Conservation (phyloP, 176 grass and related monocot genomes). For the Bothriochloa decipiens region DNA sequence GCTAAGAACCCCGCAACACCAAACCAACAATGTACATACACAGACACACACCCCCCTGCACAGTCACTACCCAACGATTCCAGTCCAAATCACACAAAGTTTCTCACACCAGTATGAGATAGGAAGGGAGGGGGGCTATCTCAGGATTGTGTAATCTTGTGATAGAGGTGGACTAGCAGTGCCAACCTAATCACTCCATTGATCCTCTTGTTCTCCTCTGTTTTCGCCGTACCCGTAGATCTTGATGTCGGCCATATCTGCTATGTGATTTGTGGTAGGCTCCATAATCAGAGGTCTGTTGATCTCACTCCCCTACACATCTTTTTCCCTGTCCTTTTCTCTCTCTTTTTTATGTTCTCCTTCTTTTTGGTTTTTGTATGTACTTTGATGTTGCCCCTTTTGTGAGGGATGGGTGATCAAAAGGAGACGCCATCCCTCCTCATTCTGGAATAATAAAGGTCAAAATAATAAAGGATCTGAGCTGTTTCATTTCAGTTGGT, state of each 20-base stretch:
- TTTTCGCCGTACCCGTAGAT: background rate
- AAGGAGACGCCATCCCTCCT: constrained; percentile 34
- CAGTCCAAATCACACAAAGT: background rate
- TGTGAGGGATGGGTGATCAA: constrained; percentile 31
- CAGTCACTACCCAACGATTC: constrained; percentile 4
- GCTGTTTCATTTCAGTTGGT: background rate
- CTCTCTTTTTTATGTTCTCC: too few species aligned
- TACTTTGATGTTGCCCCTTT: constrained; percentile 26
- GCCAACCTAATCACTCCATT: constrained; percentile 5
- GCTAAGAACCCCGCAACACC: constrained; percentile 28
- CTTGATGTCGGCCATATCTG: constrained; percentile 20
- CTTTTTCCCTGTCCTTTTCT: background rate
- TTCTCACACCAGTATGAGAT: too few species aligned
- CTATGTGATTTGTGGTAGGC: constrained; percentile 44
- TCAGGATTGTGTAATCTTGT: constrained; percentile 37
- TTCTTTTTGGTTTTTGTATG: background rate
- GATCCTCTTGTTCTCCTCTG: background rate
- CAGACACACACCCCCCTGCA: background rate
- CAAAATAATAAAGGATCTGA: constrained; percentile 13
- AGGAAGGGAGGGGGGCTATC: background rate
- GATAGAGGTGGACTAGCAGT: constrained; percentile 11
- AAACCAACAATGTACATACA: constrained; percentile 38
- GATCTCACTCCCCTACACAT: constrained; percentile 18
- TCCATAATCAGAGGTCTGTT: constrained; percentile 32
- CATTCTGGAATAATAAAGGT: constrained; percentile 43